Evolutionary conservation across 2,329 filamentous ascomycete genomes (phyloP), one percentile per base, ranked within the genome.

Genomic region (Sphaceloma murrayae): DNA sequence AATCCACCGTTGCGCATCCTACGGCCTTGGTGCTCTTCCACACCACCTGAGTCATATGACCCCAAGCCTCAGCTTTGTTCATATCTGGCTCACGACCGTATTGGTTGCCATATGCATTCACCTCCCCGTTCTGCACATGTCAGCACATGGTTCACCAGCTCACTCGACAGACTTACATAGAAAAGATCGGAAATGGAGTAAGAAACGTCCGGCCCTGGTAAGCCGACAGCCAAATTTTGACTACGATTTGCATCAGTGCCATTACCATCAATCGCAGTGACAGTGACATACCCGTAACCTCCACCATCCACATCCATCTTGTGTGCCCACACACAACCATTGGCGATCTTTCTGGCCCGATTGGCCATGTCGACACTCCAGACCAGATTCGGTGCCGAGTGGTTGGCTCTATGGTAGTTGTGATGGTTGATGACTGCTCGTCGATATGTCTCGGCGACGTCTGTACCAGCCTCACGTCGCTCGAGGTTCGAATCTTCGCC

Each of bases 181-280:
- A 91, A 95, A 66, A 81, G 71, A 60, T 88, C 75, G 56, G 79
- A 85, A 59, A 89, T 79, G 53, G 81, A 78, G 51, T 74, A 69
- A 43, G 77, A 76, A 51, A 85, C 70, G 36, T 78, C 73, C 48
- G 62, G 64, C n/a, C 66, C 60, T 2, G 63, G 57, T 48, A 76
- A 71, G 53, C 80, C 70, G 49, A 80, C 79, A 58, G 85, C 89
- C 48, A 96, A 80, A 74, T 96, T 98, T 69, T 98, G 91, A 32
- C 24, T 27, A 27, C 6, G 6, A 27, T 27, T 6, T 7, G 24
- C 7, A 7, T 27, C 6, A n/a, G n/a, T n/a, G 24, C 24, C 11
- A 27, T 27, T 6, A 11, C 24, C 24, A 27, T 7, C 6, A 6
- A 27, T 27, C 7, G 24, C 6, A 6, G 24, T 7, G 7, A 11